Conservation (phyloP, 116 monocot genomes). For the Zostera marina region DNA sequence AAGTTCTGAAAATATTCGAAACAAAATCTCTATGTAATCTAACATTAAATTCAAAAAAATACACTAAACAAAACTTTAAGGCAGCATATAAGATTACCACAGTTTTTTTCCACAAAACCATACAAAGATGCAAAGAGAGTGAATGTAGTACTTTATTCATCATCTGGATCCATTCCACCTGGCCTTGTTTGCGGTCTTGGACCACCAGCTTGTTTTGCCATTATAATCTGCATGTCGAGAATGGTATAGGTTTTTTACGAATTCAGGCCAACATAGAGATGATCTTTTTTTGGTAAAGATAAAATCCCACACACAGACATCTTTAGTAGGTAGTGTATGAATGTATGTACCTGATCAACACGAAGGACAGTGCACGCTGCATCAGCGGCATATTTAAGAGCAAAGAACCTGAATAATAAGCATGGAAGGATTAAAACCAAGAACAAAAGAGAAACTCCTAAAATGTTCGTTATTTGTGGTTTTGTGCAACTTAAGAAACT, state of each 20-base stretch:
- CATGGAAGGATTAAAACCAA: background rate
- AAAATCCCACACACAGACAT: too few relatives aligned
- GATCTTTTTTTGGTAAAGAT: background rate
- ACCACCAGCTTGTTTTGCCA: constrained; percentile 41
- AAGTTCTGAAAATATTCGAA: too few relatives aligned
- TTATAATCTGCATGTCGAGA: constrained; percentile 25
- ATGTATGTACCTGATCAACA: constrained; percentile 67
- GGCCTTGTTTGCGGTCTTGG: constrained; percentile 24
- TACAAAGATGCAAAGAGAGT: too few relatives aligned
- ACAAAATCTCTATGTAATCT: too few relatives aligned
- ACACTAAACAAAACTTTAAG: too few relatives aligned
- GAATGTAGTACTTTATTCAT: too few relatives aligned
- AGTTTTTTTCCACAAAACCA: too few relatives aligned
- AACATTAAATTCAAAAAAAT: too few relatives aligned
- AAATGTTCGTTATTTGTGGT: background rate
- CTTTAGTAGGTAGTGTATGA: background rate
- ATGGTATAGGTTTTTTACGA: background rate
- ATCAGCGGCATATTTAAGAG: constrained; percentile 95
- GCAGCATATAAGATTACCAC: too few relatives aligned
- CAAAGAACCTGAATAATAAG: constrained; percentile 51
- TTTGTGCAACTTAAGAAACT: too few relatives aligned
- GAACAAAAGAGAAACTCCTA: background rate
- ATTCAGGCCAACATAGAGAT: background rate
- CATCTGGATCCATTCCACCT: constrained; percentile 17
- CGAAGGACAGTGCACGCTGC: constrained; percentile 93